These are phyloP conservation scores for Globisporangium megalacanthum DNA, from an alignment of 352 stramenopile species.

Conservation along the genomic window DNA sequence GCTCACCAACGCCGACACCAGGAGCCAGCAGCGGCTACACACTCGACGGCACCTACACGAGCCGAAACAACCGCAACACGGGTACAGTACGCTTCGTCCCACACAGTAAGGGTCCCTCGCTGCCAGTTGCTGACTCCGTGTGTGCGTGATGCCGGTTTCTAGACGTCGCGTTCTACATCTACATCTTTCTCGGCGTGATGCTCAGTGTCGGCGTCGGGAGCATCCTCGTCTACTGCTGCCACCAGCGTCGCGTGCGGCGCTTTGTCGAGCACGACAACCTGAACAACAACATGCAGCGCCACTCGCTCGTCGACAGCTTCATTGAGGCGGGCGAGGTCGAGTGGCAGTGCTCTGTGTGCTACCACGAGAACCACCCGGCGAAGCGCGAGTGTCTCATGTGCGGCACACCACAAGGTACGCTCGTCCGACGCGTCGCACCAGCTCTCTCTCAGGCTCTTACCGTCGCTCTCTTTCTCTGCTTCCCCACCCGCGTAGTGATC, in stretches of 20 bases:
- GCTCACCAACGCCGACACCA: background rate
- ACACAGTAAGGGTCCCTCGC: too few relatives aligned
- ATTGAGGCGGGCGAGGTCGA: conserved; percentile 63
- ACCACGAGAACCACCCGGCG: conserved; percentile 79
- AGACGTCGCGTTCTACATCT: conserved; percentile 63
- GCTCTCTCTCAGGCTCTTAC: background rate
- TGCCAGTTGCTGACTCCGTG: background rate
- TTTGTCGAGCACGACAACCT: conserved; percentile 64
- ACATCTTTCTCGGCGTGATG: conserved; percentile 67
- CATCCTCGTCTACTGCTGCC: conserved; percentile 57
- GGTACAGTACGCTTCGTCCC: background rate
- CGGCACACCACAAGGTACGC: conserved; percentile 60
- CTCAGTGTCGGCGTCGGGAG: conserved; percentile 29
- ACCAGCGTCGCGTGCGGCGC: conserved; percentile 49
- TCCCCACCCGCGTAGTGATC: conserved; percentile 36
- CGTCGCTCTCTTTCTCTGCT: background rate
- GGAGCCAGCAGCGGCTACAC: background rate
- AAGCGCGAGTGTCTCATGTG: conserved; percentile 83
- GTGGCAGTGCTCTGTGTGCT: conserved; percentile 82
- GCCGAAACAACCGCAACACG: background rate
- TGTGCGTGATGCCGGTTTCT: background rate
- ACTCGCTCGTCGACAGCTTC: conserved; percentile 77
- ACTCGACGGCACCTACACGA: background rate
- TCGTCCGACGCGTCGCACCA: background rate
- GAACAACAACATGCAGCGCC: conserved; percentile 86